These are phyloP conservation scores for Anisogramma anomala DNA, from an alignment of 2,329 filamentous ascomycete species.

Conservation along the genomic window DNA sequence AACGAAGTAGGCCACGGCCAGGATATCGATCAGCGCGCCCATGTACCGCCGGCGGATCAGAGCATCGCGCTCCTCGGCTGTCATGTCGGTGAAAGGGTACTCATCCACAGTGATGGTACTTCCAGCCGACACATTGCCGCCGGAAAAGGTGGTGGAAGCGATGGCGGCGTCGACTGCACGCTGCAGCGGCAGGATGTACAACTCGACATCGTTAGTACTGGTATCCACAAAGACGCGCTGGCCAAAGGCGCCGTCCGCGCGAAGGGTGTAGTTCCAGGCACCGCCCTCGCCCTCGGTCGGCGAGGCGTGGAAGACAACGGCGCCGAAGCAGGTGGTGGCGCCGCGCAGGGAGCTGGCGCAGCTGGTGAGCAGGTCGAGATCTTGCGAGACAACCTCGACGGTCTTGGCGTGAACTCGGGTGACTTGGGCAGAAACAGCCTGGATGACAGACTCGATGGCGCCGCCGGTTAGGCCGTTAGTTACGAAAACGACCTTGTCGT, in stretches of 20 bases:
- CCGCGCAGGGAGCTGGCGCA: constrained; percentile 52
- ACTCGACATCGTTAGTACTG: constrained; percentile 49
- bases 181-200: constrained; percentile 58
- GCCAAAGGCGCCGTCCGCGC: constrained; percentile 49
- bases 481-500: constrained; percentile 61
- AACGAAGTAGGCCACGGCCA: constrained; percentile 69
- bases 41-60: constrained; percentile 61
- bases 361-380: constrained; percentile 19
- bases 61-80: constrained; percentile 52
- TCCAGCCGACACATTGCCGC: constrained; percentile 15
- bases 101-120: constrained; percentile 32
- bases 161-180: constrained; percentile 57
- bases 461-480: constrained; percentile 61
- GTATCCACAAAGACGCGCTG: constrained; percentile 40
- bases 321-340: constrained; percentile 60
- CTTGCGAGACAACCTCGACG: constrained; percentile 17
- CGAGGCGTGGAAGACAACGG: constrained; percentile 59
- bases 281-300: constrained; percentile 42
- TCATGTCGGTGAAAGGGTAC: constrained; percentile 66
- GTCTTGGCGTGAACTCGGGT: constrained; percentile 21
- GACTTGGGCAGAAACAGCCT: constrained; percentile 47
- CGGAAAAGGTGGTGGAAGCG: constrained; percentile 33
- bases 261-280: constrained; percentile 62
- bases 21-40: constrained; percentile 58
- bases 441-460: constrained; percentile 61